Evolutionary conservation across 2,329 filamentous ascomycete genomes (phyloP), one percentile per base, ranked within the genome.

Genomic region (Mariannaea sp.): DNA sequence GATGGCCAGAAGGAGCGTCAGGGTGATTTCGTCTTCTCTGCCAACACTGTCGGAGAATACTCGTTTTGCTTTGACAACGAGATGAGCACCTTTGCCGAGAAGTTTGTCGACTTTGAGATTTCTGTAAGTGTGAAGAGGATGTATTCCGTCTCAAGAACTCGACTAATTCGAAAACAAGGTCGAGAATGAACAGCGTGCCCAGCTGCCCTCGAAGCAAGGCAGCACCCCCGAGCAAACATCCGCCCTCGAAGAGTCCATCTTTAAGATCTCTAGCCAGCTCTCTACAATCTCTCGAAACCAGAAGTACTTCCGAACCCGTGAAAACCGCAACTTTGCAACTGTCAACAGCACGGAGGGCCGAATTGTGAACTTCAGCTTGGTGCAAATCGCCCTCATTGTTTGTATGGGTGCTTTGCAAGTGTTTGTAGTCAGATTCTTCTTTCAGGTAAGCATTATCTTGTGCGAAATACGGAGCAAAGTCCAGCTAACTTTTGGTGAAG

Each of bases 281-380:
- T 96, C 92, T 12, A 97, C 92, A 58, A 94, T 99, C 70, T 92
- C 90, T 35, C 85, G 94, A 68, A 97, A 96, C 79, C 94, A 99
- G 71, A 99, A 99, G 74, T 99, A 99, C 80, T 99, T 99, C 86
- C 89, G 95, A 59, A 99, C 94, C 3, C 87, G 94, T 62, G 94
- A 99, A 81, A 99, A 99, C 82, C 85, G 94, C 58, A 99, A 99
- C 77, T 97, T 99, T 77, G 95, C 90, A 77, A 99, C 94, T 8
- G 94, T 99, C 66, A 84, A 90, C 73, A 97, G 92, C 77, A 99
- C 94, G 33, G 94, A 99, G 80, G 85, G 85, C 71, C 83, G 94
- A 59, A 99, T 99, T 68, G 92, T 97, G 78, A 97, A 97, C 77
- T 96, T 99, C 74, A 96, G 90, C 71, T 80, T 99, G 70, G 88